Evolutionary conservation across 2,329 filamentous ascomycete species (phyloP), one percentile per base, ranked within the genome.

Genomic region (Cercospora berteroae): DNA sequence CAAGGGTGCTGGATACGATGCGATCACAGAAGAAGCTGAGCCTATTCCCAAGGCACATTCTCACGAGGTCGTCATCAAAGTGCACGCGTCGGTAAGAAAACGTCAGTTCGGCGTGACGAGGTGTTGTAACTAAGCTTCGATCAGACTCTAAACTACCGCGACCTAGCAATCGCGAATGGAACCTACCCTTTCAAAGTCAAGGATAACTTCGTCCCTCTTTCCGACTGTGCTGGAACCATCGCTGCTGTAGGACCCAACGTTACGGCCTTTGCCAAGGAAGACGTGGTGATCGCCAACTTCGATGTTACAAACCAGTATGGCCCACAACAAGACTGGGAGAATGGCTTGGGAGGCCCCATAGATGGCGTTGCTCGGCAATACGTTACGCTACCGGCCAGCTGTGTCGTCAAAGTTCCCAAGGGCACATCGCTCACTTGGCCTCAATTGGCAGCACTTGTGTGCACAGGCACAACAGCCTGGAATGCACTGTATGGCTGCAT

Each of bases 161-260:
- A 86, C 69, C 80, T 74, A 5, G 71, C 57, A 56, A 69, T 70
- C 9, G 60, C 61, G 1, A 70, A 69, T 23, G 69, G 70, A 13
- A 31, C 12, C 9, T 71, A 71, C 60, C 69, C 70, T 4, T 66
- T 73, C 52, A 69, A 67, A 6, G 68, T 70, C 29, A 70, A 69
- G 20, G 71, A 73, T 36, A 63, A 70, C 31, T 72, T 90, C 12
- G 85, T 90, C 1, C 88, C 88, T 1, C 88, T 87, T 77, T 89
- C 88, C 27, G 89, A 92, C 77, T 90, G 89, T 83, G 89, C 87
- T 77, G 89, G 89, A 48, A 81, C 82, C 9, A 81, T 91, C 59
- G 79, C 85, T 4, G 77, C 81, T 13, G 72, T 84, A 25, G 85
- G 85, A 42, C 73, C 81, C 6, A 64, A 62, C 27, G 70, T 72